Evolutionary conservation across 2,329 filamentous ascomycete genomes (phyloP), one percentile per base, ranked within the genome.

Genomic region (Thelonectria rubi): DNA sequence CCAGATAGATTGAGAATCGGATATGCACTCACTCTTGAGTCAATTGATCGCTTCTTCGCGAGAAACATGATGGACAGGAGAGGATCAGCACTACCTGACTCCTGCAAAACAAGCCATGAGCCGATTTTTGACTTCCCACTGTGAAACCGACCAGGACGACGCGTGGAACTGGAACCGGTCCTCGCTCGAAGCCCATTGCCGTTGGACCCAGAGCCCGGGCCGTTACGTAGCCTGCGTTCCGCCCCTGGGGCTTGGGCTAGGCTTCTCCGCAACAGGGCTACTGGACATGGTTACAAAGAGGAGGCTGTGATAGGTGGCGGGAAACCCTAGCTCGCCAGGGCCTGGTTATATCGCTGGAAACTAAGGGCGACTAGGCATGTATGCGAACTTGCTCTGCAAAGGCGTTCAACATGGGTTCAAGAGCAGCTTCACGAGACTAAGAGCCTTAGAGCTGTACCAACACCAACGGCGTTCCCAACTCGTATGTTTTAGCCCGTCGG

Each of bases 161-260:
- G 40, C 40, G 40, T 43, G 40, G 40, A 43, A 15, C 15, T 39
- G 37, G 37, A 39, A 39, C 17, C 40, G 50, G 40, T 37, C 11
- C 49, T 20, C 18, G 20, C 10, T 37, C 11, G 34, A 4, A 14
- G 40, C 17, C n/a, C 17, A 18, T 30, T 26, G 24, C 18, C 30
- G 37, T 32, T 53, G 50, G n/a, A 43, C 20, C 37, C 50, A 21
- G 37, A 42, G 37, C 40, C 40, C 26, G 51, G 52, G 30, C 52
- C 42, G 52, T 17, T 32, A 39, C 17, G 26, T 47, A 46, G 43
- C 20, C 30, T 46, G 26, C n/a, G n/a, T 45, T 17, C n/a, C 8
- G 18, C 17, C 26, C 51, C 20, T 15, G 24, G 15, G 12, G 21
- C 17, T 32, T 10, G 7, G 20, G 40, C 21, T 42, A 54, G 18